These are phyloP conservation scores for Orobanche coerulescens DNA, from an alignment of 257 asterid species.

Conservation along the genomic window DNA sequence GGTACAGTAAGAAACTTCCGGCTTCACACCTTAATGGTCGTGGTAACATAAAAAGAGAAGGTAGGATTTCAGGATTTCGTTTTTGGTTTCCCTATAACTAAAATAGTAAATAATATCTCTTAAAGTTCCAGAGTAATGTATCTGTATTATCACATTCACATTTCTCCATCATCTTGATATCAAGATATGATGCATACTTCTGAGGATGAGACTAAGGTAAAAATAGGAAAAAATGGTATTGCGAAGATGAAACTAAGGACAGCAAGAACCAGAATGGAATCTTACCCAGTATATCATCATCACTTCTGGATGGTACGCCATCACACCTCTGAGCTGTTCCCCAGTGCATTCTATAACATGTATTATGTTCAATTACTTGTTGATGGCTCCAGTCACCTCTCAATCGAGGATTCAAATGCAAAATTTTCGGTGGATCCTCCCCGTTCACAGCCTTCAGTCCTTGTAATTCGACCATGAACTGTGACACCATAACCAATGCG, in stretches of 20 bases:
- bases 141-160: neutral
- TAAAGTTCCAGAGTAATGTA: neutral
- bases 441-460: constrained; percentile 91
- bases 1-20: neutral
- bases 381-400: constrained; percentile 97
- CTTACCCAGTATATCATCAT: constrained; percentile 83
- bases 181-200: neutral
- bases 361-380: constrained; percentile 92
- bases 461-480: constrained; percentile 86
- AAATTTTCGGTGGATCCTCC: constrained; percentile 95
- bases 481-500: constrained; percentile 73
- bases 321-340: constrained; percentile 87
- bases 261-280: constrained; percentile 16
- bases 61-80: constrained; percentile 2
- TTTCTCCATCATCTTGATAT: constrained; percentile 11
- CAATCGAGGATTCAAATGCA: constrained; percentile 91
- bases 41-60: constrained; percentile 1
- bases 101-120: too few species aligned
- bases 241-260: constrained; percentile 9
- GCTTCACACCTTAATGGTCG: neutral
- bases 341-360: constrained; percentile 99
- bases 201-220: neutral
- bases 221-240: neutral
- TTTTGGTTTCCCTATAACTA: neutral
- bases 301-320: constrained; percentile 68